These are phyloP conservation scores for Curvularia spicifera DNA, from an alignment of 2,329 filamentous ascomycete species.

Conservation along the genomic window DNA sequence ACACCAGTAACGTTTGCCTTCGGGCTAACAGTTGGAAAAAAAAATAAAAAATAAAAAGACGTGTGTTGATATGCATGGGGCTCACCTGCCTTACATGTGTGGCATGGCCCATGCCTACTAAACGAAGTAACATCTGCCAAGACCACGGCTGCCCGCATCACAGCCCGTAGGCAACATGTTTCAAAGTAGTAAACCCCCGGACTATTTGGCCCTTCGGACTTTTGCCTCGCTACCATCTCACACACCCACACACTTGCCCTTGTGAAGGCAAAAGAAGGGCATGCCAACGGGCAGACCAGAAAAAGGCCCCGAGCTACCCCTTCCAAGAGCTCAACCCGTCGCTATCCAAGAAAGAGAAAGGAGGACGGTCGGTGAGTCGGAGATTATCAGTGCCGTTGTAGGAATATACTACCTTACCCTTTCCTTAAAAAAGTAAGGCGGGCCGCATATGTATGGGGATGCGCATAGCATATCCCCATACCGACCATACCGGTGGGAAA, in stretches of 20 bases:
- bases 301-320: not conserved
- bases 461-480: not conserved
- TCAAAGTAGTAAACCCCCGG: not conserved
- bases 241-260: not conserved
- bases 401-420: not conserved
- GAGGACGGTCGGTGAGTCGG: slow-evolving; percentile 28
- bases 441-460: not conserved
- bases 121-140: slow-evolving; percentile 6
- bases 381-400: slow-evolving; percentile 24
- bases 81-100: not conserved
- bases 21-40: not conserved
- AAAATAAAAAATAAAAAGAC: not conserved
- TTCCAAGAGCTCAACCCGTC: not conserved
- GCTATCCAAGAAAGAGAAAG: not conserved
- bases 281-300: not conserved
- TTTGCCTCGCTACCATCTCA: not conserved
- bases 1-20: not conserved
- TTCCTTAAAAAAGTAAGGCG: not conserved
- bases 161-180: slow-evolving; percentile 12
- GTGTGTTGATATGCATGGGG: not conserved
- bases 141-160: slow-evolving; percentile 30
- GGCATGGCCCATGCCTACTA: not conserved
- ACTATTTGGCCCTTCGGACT: not conserved
- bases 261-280: not conserved
- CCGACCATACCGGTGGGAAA: not conserved